Conservation (phyloP, 2,329 filamentous ascomycete species). For the Neonectria coccinea region DNA sequence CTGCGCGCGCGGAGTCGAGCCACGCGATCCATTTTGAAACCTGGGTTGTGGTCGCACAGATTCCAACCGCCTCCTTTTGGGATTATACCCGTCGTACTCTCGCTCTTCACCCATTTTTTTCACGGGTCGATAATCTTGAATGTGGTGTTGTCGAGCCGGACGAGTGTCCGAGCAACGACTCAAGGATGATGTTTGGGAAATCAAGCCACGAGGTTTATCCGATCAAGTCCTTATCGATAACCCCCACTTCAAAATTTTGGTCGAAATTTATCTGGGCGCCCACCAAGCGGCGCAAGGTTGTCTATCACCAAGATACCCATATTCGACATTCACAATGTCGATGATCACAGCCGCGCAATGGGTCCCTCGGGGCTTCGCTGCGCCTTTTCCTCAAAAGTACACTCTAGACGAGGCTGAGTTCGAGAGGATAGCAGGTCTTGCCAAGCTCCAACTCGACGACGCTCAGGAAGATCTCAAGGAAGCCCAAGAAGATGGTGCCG, state of each 20-base stretch:
- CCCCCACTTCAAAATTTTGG: conserved; percentile 53
- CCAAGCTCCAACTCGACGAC: conserved; percentile 87
- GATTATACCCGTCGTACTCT: conserved; percentile 54
- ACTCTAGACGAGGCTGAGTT: conserved; percentile 82
- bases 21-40: conserved; percentile 50
- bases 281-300: conserved; percentile 27
- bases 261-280: conserved; percentile 45
- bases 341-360: conserved; percentile 84
- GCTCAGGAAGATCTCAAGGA: conserved; percentile 87
- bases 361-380: conserved; percentile 82
- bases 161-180: conserved; percentile 11
- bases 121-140: conserved; percentile 11
- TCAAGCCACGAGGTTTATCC: conserved; percentile 42
- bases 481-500: conserved; percentile 62
- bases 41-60: conserved; percentile 45
- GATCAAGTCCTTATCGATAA: conserved; percentile 54
- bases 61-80: conserved; percentile 55
- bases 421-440: conserved; percentile 78
- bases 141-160: conserved; percentile 1
- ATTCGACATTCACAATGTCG: conserved; percentile 61
- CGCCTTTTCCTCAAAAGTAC: conserved; percentile 80
- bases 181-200: conserved; percentile 19
- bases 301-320: conserved; percentile 45
- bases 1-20: conserved; percentile 50
- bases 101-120: conserved; percentile 51